Evolutionary conservation across 2,329 filamentous ascomycete species (phyloP).

Genomic region (Aspergillus puulaauensis): DNA sequence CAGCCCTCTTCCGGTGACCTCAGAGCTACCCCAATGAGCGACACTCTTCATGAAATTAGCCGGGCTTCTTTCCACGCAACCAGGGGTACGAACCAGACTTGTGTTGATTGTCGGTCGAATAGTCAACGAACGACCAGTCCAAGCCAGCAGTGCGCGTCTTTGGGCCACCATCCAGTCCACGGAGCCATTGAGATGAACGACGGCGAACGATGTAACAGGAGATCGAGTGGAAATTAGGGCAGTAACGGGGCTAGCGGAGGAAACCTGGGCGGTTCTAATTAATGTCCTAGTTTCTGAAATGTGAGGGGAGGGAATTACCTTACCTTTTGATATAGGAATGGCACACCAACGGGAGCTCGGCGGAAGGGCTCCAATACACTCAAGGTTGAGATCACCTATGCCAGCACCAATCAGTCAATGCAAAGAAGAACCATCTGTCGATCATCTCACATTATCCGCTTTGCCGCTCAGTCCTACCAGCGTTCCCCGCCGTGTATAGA

Average conservation of each 20-base stretch:
- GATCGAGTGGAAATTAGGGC: conserved; percentile 87
- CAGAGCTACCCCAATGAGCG: conserved; percentile 88
- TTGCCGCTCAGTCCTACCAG: conserved; percentile 88
- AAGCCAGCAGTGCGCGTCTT: conserved; percentile 84
- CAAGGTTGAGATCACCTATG: conserved; percentile 80
- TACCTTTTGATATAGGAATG: conserved; percentile 86
- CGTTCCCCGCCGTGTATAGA: conserved; percentile 90
- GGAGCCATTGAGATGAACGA: conserved; percentile 87
- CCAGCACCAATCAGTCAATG: conserved; percentile 7
- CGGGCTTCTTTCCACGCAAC: neutral
- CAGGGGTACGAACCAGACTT: conserved; percentile 55
- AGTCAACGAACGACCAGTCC: conserved; percentile 85
- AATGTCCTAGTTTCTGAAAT: neutral
- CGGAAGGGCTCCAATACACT: conserved; percentile 81
- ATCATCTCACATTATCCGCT: conserved; percentile 71
- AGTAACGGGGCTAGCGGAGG: conserved; percentile 82
- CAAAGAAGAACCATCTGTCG: neutral
- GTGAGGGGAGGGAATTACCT: conserved; percentile 32
- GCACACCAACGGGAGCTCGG: conserved; percentile 77
- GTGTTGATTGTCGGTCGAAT: conserved; percentile 74
- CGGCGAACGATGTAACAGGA: conserved; percentile 78
- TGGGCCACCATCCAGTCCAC: conserved; percentile 95
- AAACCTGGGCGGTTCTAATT: conserved; percentile 55
- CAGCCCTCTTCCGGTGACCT: conserved; percentile 83
- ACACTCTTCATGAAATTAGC: conserved; percentile 57